Conservation (phyloP, 2,329 filamentous ascomycete species). For the Fusarium lyarnte region DNA sequence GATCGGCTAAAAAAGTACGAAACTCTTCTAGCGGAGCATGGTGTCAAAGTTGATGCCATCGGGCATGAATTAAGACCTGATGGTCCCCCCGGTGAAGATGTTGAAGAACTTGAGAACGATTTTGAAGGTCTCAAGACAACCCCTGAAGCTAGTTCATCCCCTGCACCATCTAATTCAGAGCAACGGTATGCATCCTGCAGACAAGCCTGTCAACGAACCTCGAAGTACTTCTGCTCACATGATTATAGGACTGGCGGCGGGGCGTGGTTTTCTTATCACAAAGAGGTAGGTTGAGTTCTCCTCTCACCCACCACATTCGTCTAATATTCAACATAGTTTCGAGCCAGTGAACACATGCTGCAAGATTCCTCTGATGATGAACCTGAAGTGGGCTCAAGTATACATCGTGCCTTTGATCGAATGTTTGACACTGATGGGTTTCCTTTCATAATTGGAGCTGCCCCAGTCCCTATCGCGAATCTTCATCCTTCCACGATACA, state of each 20-base stretch:
- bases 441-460: conserved; percentile 64
- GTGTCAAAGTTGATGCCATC: conserved; percentile 75
- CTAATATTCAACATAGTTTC: conserved; percentile 53
- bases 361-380: conserved; percentile 69
- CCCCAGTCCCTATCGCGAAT: conserved; percentile 54
- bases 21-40: conserved; percentile 69
- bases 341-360: conserved; percentile 58
- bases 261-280: conserved; percentile 61
- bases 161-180: conserved; percentile 42
- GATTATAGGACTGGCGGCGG: conserved; percentile 28
- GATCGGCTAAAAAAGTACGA: conserved; percentile 77
- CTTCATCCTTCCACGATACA: conserved; percentile 65
- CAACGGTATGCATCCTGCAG: conserved; percentile 40
- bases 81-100: conserved; percentile 55
- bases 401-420: conserved; percentile 67
- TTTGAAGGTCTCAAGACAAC: conserved; percentile 65
- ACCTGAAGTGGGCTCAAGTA: conserved; percentile 61
- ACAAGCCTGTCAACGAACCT: neutral
- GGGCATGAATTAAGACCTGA: conserved; percentile 56
- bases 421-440: conserved; percentile 69
- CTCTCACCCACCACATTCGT: neutral
- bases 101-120: conserved; percentile 65
- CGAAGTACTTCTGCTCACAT: conserved; percentile 15
- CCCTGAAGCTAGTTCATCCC: conserved; percentile 55
- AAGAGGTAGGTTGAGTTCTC: conserved; percentile 54